phyloP scores from a whole-genome alignment of 1,284 basidiomycete species.

The Sanghuangporus weigelae region DNA sequence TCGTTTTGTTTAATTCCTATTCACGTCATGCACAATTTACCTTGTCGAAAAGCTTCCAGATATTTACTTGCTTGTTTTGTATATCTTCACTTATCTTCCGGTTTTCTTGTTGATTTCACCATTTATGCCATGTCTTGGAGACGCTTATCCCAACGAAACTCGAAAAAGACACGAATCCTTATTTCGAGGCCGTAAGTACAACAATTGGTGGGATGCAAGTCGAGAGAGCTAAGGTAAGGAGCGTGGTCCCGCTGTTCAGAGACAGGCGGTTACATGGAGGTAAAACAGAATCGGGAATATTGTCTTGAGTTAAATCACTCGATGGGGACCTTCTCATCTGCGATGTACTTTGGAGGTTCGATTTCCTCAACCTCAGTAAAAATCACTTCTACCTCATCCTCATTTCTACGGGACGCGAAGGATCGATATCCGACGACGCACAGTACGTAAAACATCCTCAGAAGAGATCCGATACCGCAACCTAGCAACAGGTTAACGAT shows the following conservation, averaged over 20 bases:
- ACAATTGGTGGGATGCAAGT: neutral
- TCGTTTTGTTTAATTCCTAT: neutral
- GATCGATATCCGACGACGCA: conserved; percentile 52
- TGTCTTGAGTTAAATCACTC: neutral
- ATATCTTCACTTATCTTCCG: neutral
- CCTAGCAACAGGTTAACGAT: conserved; percentile 35
- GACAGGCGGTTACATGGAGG: neutral
- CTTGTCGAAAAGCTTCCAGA: neutral
- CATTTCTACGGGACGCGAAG: conserved; percentile 31
- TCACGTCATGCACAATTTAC: neutral
- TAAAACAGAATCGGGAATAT: neutral
- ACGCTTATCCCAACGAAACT: neutral
- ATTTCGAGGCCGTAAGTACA: conserved; percentile 2
- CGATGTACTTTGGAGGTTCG: conserved; percentile 20
- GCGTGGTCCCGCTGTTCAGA: neutral
- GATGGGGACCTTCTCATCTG: conserved; percentile 40
- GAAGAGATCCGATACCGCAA: conserved; percentile 71
- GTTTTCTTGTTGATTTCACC: neutral
- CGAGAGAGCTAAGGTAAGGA: neutral
- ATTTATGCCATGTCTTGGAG: neutral
- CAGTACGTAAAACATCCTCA: conserved; percentile 74
- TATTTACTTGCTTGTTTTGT: neutral
- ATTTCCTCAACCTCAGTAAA: conserved; percentile 28
- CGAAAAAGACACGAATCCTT: neutral
- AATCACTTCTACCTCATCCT: conserved; percentile 31